These are phyloP conservation scores for Schizophyllum commune DNA, from an alignment of 1,284 basidiomycete genomes.

Conservation along the genomic window DNA sequence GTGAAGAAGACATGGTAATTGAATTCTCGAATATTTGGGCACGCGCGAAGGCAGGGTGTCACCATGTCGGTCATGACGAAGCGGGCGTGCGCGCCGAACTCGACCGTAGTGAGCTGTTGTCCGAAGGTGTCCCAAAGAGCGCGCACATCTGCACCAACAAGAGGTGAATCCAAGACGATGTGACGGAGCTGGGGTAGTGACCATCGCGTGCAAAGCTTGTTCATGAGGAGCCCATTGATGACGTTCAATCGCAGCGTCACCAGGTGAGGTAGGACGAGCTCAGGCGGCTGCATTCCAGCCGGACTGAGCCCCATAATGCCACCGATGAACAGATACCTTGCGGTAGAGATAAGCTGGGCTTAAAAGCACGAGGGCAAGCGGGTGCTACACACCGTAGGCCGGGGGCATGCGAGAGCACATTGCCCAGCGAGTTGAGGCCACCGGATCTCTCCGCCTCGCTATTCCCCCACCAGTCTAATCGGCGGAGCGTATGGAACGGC, in stretches of 20 bases:
- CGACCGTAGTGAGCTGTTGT: constrained; percentile 41
- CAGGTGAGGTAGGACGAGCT: constrained; percentile 33
- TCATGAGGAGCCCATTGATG: constrained; percentile 27
- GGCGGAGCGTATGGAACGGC: constrained; percentile 39
- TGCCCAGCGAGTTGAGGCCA: constrained; percentile 53
- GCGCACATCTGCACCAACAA: constrained; percentile 27
- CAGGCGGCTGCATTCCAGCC: constrained; percentile 18
- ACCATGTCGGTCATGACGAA: constrained; percentile 43
- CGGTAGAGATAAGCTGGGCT: not conserved
- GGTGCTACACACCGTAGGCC: constrained; percentile 27
- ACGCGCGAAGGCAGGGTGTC: constrained; percentile 35
- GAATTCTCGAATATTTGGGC: constrained; percentile 40
- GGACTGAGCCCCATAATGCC: constrained; percentile 31
- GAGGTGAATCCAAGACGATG: constrained; percentile 38
- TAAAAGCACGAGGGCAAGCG: not conserved
- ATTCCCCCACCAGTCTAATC: constrained; percentile 63
- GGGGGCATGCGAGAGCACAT: constrained; percentile 45
- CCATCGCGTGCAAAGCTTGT: constrained; percentile 40
- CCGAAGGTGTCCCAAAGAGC: constrained; percentile 44
- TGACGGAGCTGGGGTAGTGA: constrained; percentile 42
- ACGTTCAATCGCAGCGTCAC: constrained; percentile 6
- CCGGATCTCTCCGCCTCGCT: constrained; percentile 51
- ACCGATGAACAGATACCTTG: constrained; percentile 43
- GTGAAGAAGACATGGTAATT: constrained; percentile 55
- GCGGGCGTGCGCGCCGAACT: constrained; percentile 47